A percentile compares a stretch with the other conserved stretches of the same genome.
Evolutionary conservation across 768 basidiomycete species (phyloP).

Genomic region (Boletus pseudo-olivaceus): DNA sequence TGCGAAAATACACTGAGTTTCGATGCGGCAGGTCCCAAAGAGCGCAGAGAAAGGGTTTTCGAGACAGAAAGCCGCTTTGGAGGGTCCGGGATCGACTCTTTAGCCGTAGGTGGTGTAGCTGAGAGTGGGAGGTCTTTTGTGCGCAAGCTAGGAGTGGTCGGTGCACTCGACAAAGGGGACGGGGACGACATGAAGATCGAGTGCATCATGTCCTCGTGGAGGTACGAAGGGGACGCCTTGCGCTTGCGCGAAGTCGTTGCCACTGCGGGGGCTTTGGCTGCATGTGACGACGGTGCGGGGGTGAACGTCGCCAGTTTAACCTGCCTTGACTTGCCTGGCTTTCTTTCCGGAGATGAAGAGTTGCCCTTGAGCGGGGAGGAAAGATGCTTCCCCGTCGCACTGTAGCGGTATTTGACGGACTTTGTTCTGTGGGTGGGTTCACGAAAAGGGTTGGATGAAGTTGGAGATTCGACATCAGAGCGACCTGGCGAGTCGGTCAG

Average conservation of each 20-base stretch:
- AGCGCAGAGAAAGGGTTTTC: constrained; percentile 11
- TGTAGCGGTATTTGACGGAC: constrained; percentile 33
- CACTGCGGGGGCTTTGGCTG: constrained; percentile 1
- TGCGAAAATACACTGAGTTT: constrained; percentile 15
- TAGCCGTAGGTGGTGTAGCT: constrained; percentile 5
- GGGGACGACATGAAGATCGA: constrained; percentile 16
- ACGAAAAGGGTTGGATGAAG: constrained; percentile 22
- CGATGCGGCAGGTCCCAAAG: constrained; percentile 7
- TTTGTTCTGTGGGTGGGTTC: constrained; percentile 23
- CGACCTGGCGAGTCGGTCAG: constrained; percentile 24
- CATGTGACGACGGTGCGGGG: constrained; percentile 11
- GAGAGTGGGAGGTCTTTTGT: constrained; percentile 17
- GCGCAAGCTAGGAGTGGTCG: constrained; percentile 11
- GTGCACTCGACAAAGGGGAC: constrained; percentile 28
- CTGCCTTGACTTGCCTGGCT: constrained; percentile 6
- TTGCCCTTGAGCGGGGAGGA: constrained; percentile 32
- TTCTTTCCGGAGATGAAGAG: constrained; percentile 31
- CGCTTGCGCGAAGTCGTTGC: constrained; percentile 28
- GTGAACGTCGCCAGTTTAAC: constrained; percentile 5
- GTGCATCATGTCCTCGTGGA: constrained; percentile 6
- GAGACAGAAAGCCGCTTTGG: constrained; percentile 8
- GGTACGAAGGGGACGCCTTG: constrained; percentile 16
- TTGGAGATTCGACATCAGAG: constrained; percentile 22
- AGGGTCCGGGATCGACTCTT: background rate
- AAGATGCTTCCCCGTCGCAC: constrained; percentile 30